phyloP scores from a whole-genome alignment of 495 filamentous ascomycete genomes.

The Neurospora africana region DNA sequence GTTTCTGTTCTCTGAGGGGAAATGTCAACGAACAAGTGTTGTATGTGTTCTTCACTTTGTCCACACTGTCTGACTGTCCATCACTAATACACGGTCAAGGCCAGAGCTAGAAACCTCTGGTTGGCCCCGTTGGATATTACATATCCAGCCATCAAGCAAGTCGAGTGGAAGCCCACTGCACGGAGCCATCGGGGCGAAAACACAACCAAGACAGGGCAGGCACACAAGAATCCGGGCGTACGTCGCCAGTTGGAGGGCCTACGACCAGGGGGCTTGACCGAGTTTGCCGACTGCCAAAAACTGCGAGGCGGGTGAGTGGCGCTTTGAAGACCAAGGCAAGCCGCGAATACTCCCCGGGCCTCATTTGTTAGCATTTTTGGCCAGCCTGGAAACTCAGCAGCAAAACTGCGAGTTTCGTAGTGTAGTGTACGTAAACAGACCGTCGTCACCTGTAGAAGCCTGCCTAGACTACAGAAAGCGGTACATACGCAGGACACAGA shows the following conservation, averaged over 20 bases:
- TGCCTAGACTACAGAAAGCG: neutral
- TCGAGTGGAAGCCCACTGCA: neutral
- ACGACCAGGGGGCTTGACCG: neutral
- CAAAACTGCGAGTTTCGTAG: neutral
- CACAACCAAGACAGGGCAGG: neutral
- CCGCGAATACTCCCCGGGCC: no score
- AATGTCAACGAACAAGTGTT: neutral
- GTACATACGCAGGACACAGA: neutral
- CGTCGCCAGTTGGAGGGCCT: neutral
- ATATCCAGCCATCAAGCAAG: neutral
- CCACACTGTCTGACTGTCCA: neutral
- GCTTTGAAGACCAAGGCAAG: neutral
- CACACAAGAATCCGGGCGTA: neutral
- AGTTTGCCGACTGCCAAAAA: neutral
- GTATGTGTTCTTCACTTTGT: neutral
- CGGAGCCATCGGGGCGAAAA: neutral
- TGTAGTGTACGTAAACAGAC: neutral
- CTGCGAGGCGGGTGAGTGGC: neutral
- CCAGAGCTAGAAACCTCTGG: neutral
- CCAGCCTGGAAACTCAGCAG: neutral
- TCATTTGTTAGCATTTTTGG: neutral
- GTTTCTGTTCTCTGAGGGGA: neutral
- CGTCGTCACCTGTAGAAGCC: neutral
- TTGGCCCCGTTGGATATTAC: neutral
- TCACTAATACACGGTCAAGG: neutral